Conservation (phyloP, 2,329 filamentous ascomycete genomes). For the Penicillium sp. region DNA sequence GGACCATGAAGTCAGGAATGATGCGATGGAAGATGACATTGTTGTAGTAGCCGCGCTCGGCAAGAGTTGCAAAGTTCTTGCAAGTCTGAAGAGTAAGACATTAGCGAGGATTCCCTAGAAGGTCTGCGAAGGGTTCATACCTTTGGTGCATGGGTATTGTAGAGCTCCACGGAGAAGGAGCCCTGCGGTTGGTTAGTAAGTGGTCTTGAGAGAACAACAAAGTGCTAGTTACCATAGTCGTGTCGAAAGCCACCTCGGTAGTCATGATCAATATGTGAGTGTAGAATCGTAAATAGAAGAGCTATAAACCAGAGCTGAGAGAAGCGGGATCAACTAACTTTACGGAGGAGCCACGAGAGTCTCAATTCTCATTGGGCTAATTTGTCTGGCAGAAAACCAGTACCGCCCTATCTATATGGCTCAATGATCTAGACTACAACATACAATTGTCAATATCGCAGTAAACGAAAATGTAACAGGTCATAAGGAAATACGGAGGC, state of each 20-base stretch:
- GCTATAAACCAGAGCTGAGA: neutral
- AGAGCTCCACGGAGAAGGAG: conserved; percentile 81
- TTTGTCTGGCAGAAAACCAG: neutral
- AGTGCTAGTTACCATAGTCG: conserved; percentile 66
- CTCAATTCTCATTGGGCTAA: neutral
- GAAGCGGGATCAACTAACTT: conserved; percentile 3
- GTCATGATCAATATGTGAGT: conserved; percentile 55
- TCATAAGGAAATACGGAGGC: neutral
- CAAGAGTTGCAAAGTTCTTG: conserved; percentile 81
- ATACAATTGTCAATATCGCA: neutral
- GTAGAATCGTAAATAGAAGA: neutral
- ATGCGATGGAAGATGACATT: conserved; percentile 85
- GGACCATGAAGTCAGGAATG: conserved; percentile 94
- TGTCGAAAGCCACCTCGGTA: conserved; percentile 77
- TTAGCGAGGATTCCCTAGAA: conserved; percentile 14
- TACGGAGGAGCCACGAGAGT: neutral
- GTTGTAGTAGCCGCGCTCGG: conserved; percentile 83
- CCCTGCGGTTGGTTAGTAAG: conserved; percentile 56
- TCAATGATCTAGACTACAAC: neutral
- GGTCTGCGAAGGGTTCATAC: conserved; percentile 29
- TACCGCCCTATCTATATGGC: neutral
- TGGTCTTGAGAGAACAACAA: neutral
- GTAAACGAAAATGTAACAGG: neutral
- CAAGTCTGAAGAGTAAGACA: conserved; percentile 58
- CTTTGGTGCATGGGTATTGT: conserved; percentile 80